Evolutionary conservation across 2,329 filamentous ascomycete genomes (phyloP).

Genomic region (Cadophora sp.): DNA sequence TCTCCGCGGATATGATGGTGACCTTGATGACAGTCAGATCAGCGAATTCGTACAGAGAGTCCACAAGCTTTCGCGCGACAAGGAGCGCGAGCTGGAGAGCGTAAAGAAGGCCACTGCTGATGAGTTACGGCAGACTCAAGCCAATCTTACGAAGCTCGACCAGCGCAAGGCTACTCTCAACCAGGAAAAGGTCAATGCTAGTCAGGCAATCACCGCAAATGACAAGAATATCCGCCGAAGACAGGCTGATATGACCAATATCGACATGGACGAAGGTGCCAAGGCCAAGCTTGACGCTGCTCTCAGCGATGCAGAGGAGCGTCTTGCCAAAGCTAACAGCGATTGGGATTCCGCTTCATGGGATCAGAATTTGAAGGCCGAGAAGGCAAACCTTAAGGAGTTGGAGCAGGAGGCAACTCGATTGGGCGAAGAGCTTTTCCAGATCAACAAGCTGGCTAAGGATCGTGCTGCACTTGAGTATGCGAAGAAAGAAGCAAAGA

Average conservation of each 20-base stretch:
- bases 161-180: conserved; percentile 74
- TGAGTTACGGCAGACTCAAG: conserved; percentile 78
- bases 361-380: conserved; percentile 72
- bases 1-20: conserved; percentile 84
- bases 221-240: conserved; percentile 72
- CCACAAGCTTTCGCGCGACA: conserved; percentile 76
- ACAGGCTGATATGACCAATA: conserved; percentile 72
- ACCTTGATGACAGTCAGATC: conserved; percentile 76
- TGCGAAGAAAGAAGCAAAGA: conserved; percentile 79
- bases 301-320: conserved; percentile 70
- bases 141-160: conserved; percentile 74
- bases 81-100: conserved; percentile 78
- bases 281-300: conserved; percentile 79
- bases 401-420: conserved; percentile 76
- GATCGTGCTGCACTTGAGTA: conserved; percentile 86
- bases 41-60: conserved; percentile 80
- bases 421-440: conserved; percentile 80
- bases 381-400: conserved; percentile 68
- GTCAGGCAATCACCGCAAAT: conserved; percentile 74
- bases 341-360: conserved; percentile 69
- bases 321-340: conserved; percentile 66
- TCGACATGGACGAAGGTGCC: conserved; percentile 85
- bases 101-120: conserved; percentile 74
- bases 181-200: conserved; percentile 77
- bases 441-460: conserved; percentile 80